phyloP scores from a whole-genome alignment of 108 stramenopile genomes.

The Craspedostauros australis region DNA sequence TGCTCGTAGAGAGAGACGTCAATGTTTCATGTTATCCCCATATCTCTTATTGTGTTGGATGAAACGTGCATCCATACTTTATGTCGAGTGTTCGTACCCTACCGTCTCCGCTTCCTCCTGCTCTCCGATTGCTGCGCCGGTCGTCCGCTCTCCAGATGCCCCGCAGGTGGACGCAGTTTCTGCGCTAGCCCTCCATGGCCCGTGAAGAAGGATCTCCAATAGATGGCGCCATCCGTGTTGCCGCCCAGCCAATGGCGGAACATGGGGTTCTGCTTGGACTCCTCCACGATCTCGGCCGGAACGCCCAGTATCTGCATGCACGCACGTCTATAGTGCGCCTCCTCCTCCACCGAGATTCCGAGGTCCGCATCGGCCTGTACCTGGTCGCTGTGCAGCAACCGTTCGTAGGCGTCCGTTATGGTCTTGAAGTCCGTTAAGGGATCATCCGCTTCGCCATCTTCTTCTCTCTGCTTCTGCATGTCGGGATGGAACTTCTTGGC shows the following conservation, averaged over 20 bases:
- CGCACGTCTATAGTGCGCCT: constrained; percentile 56
- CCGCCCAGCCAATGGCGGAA: constrained; percentile 74
- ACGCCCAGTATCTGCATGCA: constrained; percentile 54
- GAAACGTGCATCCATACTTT: too few relatives aligned
- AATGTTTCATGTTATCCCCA: too few relatives aligned
- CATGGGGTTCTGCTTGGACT: constrained; percentile 72
- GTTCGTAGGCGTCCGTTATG: constrained; percentile 65
- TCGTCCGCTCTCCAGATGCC: constrained; percentile 5
- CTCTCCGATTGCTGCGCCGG: too few relatives aligned
- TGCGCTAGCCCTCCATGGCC: constrained; percentile 67
- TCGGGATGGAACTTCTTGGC: constrained; percentile 78
- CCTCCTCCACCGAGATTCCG: constrained; percentile 42
- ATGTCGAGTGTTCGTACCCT: too few relatives aligned
- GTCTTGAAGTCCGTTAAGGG: constrained; percentile 35
- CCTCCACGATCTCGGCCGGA: constrained; percentile 76
- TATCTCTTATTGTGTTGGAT: too few relatives aligned
- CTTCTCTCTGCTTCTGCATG: constrained; percentile 14
- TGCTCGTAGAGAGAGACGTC: too few relatives aligned
- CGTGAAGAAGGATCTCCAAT: constrained; percentile 66
- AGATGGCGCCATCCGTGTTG: constrained; percentile 65
- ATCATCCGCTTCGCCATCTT: constrained; percentile 1
- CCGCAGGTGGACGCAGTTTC: constrained; percentile 32
- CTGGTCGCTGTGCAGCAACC: constrained; percentile 23
- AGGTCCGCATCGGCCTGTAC: background rate
- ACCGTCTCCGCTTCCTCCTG: background rate